Conservation (phyloP, 345 rosid species). For the Eucalyptus cladocalyx region DNA sequence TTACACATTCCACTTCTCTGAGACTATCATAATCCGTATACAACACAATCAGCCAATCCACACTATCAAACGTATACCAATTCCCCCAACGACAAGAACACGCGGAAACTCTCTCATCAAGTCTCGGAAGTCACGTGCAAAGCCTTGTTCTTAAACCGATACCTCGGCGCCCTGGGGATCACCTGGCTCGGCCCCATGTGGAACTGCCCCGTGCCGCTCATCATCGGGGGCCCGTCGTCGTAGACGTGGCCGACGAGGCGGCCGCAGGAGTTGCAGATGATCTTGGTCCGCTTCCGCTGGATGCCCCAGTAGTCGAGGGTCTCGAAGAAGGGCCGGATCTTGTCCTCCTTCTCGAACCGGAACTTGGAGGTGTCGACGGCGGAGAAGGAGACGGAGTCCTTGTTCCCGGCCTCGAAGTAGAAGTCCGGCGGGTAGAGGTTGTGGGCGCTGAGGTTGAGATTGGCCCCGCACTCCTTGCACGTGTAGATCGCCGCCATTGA, state of each 20-base stretch:
- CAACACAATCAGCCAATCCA: not conserved
- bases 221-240: conserved; percentile 81
- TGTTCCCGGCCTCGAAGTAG: conserved; percentile 96
- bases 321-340: conserved; percentile 75
- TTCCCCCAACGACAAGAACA: not conserved
- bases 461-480: conserved; percentile 63
- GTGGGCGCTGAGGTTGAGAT: conserved; percentile 47
- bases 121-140: conserved; percentile 44
- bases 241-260: conserved; percentile 50
- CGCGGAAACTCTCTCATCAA: conserved; percentile 1
- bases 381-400: conserved; percentile 66
- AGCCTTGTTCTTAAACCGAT: conserved; percentile 36
- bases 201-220: conserved; percentile 50
- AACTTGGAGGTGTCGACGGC: conserved; percentile 54
- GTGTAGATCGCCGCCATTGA: conserved; percentile 50
- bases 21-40: not conserved
- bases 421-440: conserved; percentile 57
- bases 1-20: not conserved
- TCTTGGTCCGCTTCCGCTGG: conserved; percentile 64
- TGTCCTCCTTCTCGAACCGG: conserved; percentile 72
- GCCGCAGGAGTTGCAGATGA: conserved; percentile 53
- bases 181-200: conserved; percentile 87
- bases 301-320: conserved; percentile 84
- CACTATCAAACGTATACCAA: not conserved
- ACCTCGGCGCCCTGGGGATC: conserved; percentile 66